These are phyloP conservation scores for Pestalotiopsis sp. DNA, from an alignment of 2,329 filamentous ascomycete species.

Conservation along the genomic window DNA sequence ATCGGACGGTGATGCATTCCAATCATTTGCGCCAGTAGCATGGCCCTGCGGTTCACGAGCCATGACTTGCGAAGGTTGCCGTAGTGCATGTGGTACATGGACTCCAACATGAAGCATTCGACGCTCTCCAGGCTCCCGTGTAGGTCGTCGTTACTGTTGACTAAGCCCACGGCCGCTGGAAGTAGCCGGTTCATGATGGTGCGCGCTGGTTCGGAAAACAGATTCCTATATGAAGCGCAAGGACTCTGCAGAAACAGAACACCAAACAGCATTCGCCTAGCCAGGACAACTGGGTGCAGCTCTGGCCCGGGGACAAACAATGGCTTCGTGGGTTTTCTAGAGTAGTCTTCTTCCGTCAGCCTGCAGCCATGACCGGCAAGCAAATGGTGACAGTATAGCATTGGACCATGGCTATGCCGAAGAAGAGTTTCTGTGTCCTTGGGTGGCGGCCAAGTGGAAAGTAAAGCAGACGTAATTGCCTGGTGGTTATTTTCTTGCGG, in stretches of 20 bases:
- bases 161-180: slow-evolving; percentile 27
- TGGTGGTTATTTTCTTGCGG: background rate
- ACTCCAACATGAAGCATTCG: slow-evolving; percentile 50
- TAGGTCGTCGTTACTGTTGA: slow-evolving; percentile 50
- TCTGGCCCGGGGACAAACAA: background rate
- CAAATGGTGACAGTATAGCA: background rate
- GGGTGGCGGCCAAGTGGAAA: background rate
- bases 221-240: background rate
- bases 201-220: background rate
- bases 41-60: slow-evolving; percentile 44
- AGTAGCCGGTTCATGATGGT: background rate
- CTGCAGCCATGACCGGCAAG: background rate
- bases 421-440: background rate
- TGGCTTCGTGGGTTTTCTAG: background rate
- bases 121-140: slow-evolving; percentile 47
- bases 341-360: background rate
- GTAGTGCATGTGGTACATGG: slow-evolving; percentile 43
- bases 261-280: background rate
- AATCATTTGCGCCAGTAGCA: slow-evolving; percentile 25
- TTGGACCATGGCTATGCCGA: background rate
- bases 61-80: slow-evolving; percentile 48
- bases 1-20: background rate
- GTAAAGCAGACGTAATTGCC: background rate
- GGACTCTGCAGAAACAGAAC: background rate
- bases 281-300: background rate